Percentiles rank a stretch among this genome's conserved stretches.
phyloP scores from a whole-genome alignment of 73 alveolate species.

The Tetrahymena borealis region DNA sequence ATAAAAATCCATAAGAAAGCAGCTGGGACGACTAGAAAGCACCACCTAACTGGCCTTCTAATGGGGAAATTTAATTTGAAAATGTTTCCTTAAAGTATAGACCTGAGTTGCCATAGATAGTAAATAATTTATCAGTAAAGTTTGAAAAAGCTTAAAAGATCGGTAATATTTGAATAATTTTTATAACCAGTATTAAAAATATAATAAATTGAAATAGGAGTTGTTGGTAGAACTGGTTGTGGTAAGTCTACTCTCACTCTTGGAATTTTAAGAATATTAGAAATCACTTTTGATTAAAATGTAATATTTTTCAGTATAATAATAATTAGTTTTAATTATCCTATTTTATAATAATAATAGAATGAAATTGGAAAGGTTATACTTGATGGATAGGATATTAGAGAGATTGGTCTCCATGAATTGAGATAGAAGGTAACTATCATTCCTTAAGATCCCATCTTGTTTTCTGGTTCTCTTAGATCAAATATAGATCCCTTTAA shows the following conservation, averaged over 20 bases:
- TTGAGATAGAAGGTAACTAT: slow-evolving; percentile 74
- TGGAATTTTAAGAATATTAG: slow-evolving; percentile 75
- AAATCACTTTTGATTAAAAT: slow-evolving; percentile 38
- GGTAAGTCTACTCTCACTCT: slow-evolving; percentile 87
- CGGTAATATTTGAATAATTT: not conserved
- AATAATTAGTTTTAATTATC: not conserved
- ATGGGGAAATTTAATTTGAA: not conserved
- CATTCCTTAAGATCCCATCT: slow-evolving; percentile 88
- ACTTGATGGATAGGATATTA: slow-evolving; percentile 78
- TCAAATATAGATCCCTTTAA: slow-evolving; percentile 88
- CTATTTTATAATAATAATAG: not conserved
- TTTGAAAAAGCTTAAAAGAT: not conserved
- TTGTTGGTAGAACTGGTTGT: slow-evolving; percentile 94
- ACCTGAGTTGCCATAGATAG: not conserved
- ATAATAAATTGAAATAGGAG: slow-evolving; percentile 59
- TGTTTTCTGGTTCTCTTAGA: slow-evolving; percentile 84
- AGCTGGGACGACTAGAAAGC: not conserved
- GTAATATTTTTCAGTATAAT: not conserved
- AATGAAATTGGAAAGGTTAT: slow-evolving; percentile 40
- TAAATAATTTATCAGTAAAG: not conserved
- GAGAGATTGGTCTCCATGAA: slow-evolving; percentile 51
- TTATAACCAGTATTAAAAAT: not conserved
- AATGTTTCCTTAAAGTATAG: not conserved
- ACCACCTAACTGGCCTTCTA: not conserved
- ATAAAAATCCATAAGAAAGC: not conserved